Evolutionary conservation across 371 early-diverging fungal species (phyloP).

Genomic region (Umbelopsis sp.): DNA sequence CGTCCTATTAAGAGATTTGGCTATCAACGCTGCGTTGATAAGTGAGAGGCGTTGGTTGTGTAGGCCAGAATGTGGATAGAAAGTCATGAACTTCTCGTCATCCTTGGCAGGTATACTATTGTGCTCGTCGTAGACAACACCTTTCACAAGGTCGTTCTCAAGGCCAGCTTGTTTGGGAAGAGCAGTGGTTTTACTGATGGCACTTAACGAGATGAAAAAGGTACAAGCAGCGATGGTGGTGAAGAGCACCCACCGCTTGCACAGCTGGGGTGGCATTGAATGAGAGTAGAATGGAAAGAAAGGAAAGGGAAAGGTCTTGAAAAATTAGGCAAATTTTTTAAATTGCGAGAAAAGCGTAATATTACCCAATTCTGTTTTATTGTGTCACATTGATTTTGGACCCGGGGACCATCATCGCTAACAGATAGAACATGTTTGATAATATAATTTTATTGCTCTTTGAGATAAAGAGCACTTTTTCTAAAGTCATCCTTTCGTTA

Average conservation of each 20-base stretch:
- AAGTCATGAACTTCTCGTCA: constrained; percentile 37
- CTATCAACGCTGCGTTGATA: constrained; percentile 38
- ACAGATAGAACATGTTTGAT: not conserved
- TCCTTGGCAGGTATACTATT: not conserved
- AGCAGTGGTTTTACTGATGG: not conserved
- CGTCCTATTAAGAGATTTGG: constrained; percentile 36
- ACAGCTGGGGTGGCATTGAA: not conserved
- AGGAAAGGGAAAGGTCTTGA: not conserved
- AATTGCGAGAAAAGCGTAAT: too few relatives aligned
- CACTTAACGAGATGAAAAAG: not conserved
- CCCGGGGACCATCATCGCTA: too few relatives aligned
- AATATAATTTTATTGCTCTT: not conserved
- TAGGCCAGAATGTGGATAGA: constrained; percentile 42
- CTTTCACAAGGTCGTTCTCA: too few relatives aligned
- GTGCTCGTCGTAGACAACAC: not conserved
- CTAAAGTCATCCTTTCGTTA: not conserved
- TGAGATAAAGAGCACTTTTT: not conserved
- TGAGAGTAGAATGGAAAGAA: not conserved
- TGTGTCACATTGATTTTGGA: too few relatives aligned
- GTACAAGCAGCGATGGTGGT: not conserved
- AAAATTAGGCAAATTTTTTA: not conserved
- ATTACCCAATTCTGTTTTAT: too few relatives aligned
- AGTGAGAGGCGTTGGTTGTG: constrained; percentile 40
- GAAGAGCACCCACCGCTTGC: not conserved
- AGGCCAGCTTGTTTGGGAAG: not conserved